phyloP scores from a whole-genome alignment of 495 filamentous ascomycete species.

The Hypoxylon crocopeplum region DNA sequence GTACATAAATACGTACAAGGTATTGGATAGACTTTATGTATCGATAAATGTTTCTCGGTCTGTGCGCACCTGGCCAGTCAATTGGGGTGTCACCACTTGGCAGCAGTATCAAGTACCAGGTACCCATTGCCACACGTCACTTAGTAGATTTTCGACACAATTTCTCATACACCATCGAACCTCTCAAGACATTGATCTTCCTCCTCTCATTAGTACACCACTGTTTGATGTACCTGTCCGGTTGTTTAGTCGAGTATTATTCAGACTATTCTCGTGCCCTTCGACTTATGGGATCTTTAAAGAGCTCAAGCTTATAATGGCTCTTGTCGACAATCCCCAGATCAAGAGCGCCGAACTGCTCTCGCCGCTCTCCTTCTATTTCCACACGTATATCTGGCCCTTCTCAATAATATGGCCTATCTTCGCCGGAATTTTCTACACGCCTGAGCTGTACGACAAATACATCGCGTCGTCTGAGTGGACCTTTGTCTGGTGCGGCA shows the following conservation, averaged over 20 bases:
- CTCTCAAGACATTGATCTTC: too few relatives aligned
- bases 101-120: neutral
- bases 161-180: neutral
- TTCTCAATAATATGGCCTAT: conserved; percentile 89
- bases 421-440: conserved; percentile 87
- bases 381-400: conserved; percentile 91
- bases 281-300: conserved; percentile 15
- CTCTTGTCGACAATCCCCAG: conserved; percentile 89
- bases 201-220: too few relatives aligned
- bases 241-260: too few relatives aligned
- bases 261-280: too few relatives aligned
- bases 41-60: too few relatives aligned
- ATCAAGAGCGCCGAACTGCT: conserved; percentile 88
- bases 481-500: conserved; percentile 92
- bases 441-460: conserved; percentile 80
- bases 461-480: conserved; percentile 90
- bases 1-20: too few relatives aligned
- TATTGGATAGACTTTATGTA: too few relatives aligned
- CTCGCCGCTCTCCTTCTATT: conserved; percentile 78
- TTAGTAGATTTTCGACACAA: neutral
- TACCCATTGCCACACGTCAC: conserved; percentile 22
- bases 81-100: too few relatives aligned
- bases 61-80: too few relatives aligned
- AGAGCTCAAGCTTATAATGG: conserved; percentile 41
- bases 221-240: too few relatives aligned